Conservation (phyloP, 192 early-diverging fungal genomes). For the Backusella mclennaniae region DNA sequence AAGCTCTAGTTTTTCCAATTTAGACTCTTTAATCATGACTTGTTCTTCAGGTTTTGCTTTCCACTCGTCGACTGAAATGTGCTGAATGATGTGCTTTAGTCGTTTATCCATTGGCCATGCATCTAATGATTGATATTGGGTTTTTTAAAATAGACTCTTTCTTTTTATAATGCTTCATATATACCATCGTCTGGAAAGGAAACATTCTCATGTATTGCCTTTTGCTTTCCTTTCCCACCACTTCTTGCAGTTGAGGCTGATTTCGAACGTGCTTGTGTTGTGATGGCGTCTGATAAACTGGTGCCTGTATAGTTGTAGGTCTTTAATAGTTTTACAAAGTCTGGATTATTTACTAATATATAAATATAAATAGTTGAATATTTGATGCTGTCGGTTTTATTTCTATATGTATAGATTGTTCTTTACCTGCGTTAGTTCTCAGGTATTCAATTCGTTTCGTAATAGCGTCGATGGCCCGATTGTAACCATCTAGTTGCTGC, state of each 20-base stretch:
- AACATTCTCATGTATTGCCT: conserved; percentile 26
- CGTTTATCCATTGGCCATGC: conserved; percentile 26
- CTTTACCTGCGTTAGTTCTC: conserved; percentile 21
- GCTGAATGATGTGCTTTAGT: conserved; percentile 13
- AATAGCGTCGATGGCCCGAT: conserved; percentile 22
- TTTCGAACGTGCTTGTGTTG: conserved; percentile 39
- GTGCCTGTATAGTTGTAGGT: conserved; percentile 51
- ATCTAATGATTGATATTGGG: conserved; percentile 1
- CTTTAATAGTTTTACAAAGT: conserved; percentile 16
- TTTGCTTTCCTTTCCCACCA: conserved; percentile 23
- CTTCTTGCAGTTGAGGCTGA: conserved; percentile 8
- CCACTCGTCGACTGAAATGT: conserved; percentile 25
- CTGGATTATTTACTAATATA: conserved; percentile 17
- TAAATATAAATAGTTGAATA: neutral
- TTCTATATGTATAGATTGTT: neutral
- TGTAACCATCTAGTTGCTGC: conserved; percentile 27
- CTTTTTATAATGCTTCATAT: neutral
- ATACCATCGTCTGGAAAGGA: conserved; percentile 36
- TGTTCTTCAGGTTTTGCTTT: conserved; percentile 4
- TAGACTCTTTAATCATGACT: conserved; percentile 17
- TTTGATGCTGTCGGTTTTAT: neutral
- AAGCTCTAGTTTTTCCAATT: conserved; percentile 28
- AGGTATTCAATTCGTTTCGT: conserved; percentile 32
- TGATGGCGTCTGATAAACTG: conserved; percentile 76
- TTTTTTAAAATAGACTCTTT: neutral